phyloP scores from a whole-genome alignment of 257 asterid genomes.

The Nicotiana sylvestris region DNA sequence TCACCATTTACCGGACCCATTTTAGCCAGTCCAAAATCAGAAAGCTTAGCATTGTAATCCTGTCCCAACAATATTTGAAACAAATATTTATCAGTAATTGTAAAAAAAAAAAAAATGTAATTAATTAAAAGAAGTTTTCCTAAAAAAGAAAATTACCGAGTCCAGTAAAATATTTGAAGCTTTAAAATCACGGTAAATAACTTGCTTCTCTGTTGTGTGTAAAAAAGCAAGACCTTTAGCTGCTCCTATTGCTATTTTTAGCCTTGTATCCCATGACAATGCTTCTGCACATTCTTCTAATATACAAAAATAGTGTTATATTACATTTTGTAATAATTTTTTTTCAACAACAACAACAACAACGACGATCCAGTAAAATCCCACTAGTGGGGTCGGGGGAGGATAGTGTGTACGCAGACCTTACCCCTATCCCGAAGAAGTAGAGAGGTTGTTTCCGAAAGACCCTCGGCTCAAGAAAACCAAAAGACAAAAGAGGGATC shows the following conservation, averaged over 20 bases:
- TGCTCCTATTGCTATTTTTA: slow-evolving; percentile 74
- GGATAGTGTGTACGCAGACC: no score
- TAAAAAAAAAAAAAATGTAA: background rate
- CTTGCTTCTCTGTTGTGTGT: slow-evolving; percentile 64
- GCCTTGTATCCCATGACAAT: slow-evolving; percentile 69
- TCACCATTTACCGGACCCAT: slow-evolving; percentile 77
- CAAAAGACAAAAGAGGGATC: no score
- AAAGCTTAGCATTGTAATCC: slow-evolving; percentile 75
- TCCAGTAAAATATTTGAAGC: slow-evolving; percentile 76
- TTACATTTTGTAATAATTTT: background rate
- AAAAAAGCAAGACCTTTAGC: slow-evolving; percentile 66
- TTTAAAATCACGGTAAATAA: slow-evolving; percentile 76
- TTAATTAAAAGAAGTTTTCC: background rate
- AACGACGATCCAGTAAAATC: no score
- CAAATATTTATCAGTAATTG: background rate
- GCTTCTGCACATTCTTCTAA: slow-evolving; percentile 54
- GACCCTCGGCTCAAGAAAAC: no score
- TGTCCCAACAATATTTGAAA: background rate
- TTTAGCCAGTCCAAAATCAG: slow-evolving; percentile 91
- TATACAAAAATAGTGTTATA: background rate
- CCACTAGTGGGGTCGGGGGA: no score
- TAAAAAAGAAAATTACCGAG: slow-evolving; percentile 17
- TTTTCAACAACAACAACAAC: no score
- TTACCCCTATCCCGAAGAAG: no score
- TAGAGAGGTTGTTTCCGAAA: no score